Base-by-base conservation (phyloP, 106 monocot genomes). In the Dendrobium huoshanense region DNA sequence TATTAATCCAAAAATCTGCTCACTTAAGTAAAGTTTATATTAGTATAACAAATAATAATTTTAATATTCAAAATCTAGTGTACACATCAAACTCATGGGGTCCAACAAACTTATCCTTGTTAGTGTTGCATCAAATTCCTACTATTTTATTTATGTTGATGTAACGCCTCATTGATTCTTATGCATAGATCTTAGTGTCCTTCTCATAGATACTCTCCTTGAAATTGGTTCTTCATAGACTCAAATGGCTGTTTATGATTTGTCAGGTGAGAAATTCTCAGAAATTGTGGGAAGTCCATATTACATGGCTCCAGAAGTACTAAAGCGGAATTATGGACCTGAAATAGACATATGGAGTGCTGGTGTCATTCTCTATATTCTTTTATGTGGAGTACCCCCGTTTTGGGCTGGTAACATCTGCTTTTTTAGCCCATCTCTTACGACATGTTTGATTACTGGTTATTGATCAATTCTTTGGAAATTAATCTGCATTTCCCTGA, bases 221-320 rank as follows among this genome's bases (percentile, higher is more conserved):
- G 8, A 55, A 55, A 55, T 55, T 55, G 9, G 55, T 17, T 37
- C 37, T 37, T 37, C 37, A 37, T 37, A 37, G 37, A 37, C 19
- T 64, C 64, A n/a, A 24, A 64, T 64, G 7, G 5, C 64, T 7
- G 64, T 64, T 55, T 55, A 19, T 24, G 18, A 19, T 64, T 64
- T 64, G 64, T 6, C 40, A 78, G 82, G 82, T 82, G 82, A 82
- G 29, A 82, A 29, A 18, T 82, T 82, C 42, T 82, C 82, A 49
- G 82, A 82, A 82, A 82, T 82, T 77, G 82, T 82, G 16, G 82
- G 82, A 27, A 82, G 82, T 68, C 82, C 82, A 82, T 82, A 82
- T 73, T 82, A 82, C 67, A 82, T 82, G 37, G 37, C 37, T 37
- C 37, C 37, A 37, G 37, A 37, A 37, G 37, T 37, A 37, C 37